Base-by-base conservation (phyloP, 371 early-diverging fungal species). In the Apophysomyces trapeziformis region DNA sequence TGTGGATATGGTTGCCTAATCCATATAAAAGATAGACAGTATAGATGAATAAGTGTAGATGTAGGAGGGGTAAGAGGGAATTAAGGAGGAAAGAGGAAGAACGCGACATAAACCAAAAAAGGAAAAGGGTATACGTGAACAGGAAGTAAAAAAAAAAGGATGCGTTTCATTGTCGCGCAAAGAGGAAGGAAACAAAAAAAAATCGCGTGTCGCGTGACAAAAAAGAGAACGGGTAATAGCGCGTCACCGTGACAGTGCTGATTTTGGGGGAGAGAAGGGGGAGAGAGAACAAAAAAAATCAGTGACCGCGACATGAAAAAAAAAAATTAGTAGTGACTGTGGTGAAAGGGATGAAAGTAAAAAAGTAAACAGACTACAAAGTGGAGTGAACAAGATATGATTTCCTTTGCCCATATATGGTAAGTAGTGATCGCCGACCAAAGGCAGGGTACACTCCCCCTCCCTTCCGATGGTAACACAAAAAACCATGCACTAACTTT, bases 371-470 rank as follows among this genome's bases (percentile, higher is more conserved):
- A 45, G 13, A 45, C 46, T 45, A 45, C 46, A 45, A n/a, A n/a
- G 1, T 13, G 46, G 16, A 45, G 16, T n/a, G 16, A 45, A 45
- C 13, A 45, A 45, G 46, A 45, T 45, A 45, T 45, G 46, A 45
- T 45, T 45, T 45, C 13, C 46, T 45, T 45, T 45, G 46, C 46
- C 46, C 46, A n/a, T 45, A n/a, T 45, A 45, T 45, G 46, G 46
- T 45, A 45, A 45, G 13, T 16, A 16, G 46, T 7, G 46, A 45
- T 45, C 46, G 46, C 6, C 46, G 16, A 45, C 46, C 46, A 16
- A 45, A 45, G 16, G 13, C n/a, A 45, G 46, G 46, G 46, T n/a
- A 45, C 16, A 13, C 0, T 3, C 16, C 13, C 13, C 46, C 16
- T 45, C n/a, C 16, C 4, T 45, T n/a, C 46, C 46, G 26, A 26